Percentiles rank a stretch among this genome's conserved stretches.
These are phyloP conservation scores for Pueraria montana DNA, from an alignment of 306 rosid genomes.

Conservation along the genomic window DNA sequence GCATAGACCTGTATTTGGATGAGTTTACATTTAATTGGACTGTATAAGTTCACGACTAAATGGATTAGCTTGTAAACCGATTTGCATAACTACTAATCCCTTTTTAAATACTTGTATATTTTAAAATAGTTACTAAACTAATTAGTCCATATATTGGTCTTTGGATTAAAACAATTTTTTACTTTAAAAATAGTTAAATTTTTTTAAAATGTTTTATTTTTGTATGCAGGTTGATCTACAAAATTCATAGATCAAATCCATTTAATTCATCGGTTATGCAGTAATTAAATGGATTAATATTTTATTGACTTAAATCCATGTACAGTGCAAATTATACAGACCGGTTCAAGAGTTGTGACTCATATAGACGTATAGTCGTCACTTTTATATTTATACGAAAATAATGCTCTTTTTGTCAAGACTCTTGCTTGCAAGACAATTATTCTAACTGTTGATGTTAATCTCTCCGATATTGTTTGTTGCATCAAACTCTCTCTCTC, in stretches of 20 bases:
- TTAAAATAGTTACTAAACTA: no score
- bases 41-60: not conserved
- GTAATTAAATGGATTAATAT: not conserved
- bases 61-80: not conserved
- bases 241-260: not conserved
- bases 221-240: not conserved
- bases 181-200: no score
- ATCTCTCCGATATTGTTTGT: constrained; percentile 19
- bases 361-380: not conserved
- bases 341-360: no score
- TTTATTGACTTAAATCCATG: no score
- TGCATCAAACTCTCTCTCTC: not conserved
- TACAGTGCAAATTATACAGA: no score
- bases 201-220: not conserved
- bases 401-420: constrained; percentile 2
- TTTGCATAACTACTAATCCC: not conserved
- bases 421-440: constrained; percentile 39
- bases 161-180: not conserved
- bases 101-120: no score
- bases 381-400: not conserved
- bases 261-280: not conserved
- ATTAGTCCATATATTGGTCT: not conserved
- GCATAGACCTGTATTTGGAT: no score
- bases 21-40: no score
- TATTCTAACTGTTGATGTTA: constrained; percentile 6